Base-by-base conservation (phyloP, 2,329 filamentous ascomycete genomes). In the Sporothrix pseudoabietina region DNA sequence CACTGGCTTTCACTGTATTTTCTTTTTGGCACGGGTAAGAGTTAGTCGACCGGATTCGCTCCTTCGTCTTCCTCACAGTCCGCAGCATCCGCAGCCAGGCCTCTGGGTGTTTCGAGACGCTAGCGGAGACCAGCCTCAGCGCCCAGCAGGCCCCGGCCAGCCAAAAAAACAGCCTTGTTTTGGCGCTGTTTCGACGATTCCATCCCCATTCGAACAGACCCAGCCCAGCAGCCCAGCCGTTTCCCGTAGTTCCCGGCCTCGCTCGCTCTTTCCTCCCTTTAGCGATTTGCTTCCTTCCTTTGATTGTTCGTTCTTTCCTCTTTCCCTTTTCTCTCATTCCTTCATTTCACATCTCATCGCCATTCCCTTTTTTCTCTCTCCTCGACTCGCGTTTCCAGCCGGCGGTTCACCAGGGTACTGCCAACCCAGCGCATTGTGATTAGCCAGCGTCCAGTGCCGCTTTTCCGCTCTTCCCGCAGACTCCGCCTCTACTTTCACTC, bases 41-140 rank as follows among this genome's bases (percentile, higher is more conserved):
- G 66, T 30, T 69, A 69, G 66, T 54, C 30, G 47, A 69, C 66
- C 66, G 47, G 66, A 69, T 69, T 69, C 66, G 66, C 66, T 69
- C 47, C 32, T 41, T 54, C 47, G 22, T 52, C 66, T 10, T 30
- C 32, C 1, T 35, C 41, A 32, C 26, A 49, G 66, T 70, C 68
- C 68, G 68, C 52, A 14, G 32, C 68, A 57, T 70, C 68, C 68
- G 68, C 47, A 70, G 68, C 35, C 7, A 49, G 66, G 49, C 32
- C 47, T 49, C 32, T 35, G 68, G 49, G 68, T 22, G 68, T 59
- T 57, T 57, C 66, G 32, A 55, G 66, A 52, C 68, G 68, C 68
- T 70, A 49, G 63, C 4, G 35, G 57, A 16, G 30, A 61, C 57
- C 30, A 57, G 32, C 16, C 30, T 14, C 47, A 52, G n/a, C n/a